Evolutionary conservation across 1,284 basidiomycete genomes (phyloP).

Genomic region (Ganoderma meredithae): DNA sequence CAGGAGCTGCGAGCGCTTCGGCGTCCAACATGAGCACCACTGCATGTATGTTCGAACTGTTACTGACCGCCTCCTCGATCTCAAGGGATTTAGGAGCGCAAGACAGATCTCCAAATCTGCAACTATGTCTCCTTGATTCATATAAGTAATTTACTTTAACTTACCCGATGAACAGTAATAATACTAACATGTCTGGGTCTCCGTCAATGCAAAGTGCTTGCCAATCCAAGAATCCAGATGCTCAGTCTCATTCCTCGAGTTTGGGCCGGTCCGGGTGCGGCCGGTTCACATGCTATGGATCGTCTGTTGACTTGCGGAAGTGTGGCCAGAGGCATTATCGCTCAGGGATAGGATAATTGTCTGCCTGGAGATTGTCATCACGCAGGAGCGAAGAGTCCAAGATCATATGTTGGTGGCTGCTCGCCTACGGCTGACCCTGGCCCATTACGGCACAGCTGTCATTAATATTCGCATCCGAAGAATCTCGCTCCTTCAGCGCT

Average conservation of each 20-base stretch:
- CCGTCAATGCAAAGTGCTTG: not conserved
- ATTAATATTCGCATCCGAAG: too few species aligned
- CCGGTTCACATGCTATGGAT: not conserved
- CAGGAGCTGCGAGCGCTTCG: too few species aligned
- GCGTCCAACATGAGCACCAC: too few species aligned
- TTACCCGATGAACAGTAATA: not conserved
- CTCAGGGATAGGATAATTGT: not conserved
- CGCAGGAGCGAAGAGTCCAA: not conserved
- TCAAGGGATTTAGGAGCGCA: too few species aligned
- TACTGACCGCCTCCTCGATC: too few species aligned
- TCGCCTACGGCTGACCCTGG: not conserved
- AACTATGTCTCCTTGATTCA: not conserved
- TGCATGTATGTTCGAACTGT: too few species aligned
- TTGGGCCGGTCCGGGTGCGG: too few species aligned
- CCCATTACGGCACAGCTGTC: constrained; percentile 1
- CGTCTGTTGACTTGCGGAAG: not conserved
- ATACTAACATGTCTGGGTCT: not conserved
- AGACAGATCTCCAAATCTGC: not conserved
- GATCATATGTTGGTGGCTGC: not conserved
- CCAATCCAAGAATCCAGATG: not conserved
- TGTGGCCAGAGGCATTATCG: not conserved
- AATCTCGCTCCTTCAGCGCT: not conserved
- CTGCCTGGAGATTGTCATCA: not conserved
- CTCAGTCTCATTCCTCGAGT: not conserved
- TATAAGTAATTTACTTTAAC: not conserved